A percentile compares a stretch with the other conserved stretches of the same genome.
Evolutionary conservation across 164 flowering plant genomes (phyloP).

Genomic region (Macadamia integrifolia): DNA sequence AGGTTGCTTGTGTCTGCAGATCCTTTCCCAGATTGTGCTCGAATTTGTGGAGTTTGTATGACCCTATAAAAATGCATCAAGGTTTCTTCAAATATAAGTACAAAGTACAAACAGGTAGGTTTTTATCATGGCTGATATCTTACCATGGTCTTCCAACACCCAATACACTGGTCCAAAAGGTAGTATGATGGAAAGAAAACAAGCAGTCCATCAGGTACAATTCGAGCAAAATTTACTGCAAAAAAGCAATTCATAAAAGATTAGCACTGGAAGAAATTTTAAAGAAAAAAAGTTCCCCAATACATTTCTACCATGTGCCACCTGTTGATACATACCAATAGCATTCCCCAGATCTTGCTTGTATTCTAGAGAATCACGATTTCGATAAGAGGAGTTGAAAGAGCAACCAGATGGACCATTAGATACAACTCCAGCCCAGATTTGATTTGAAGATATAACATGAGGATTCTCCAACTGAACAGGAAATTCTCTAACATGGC

Average conservation of each 20-base stretch:
- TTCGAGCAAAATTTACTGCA: slow-evolving; percentile 92
- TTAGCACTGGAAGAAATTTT: no score
- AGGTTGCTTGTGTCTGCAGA: slow-evolving; percentile 85
- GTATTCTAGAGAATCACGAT: slow-evolving; percentile 76
- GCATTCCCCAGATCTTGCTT: slow-evolving; percentile 95
- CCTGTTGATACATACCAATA: slow-evolving; percentile 51
- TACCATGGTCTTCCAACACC: slow-evolving; percentile 80
- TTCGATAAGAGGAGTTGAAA: slow-evolving; percentile 81
- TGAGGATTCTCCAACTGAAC: slow-evolving; percentile 93
- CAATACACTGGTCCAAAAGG: slow-evolving; percentile 73
- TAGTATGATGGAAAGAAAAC: slow-evolving; percentile 96
- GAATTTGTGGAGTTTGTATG: slow-evolving; percentile 39
- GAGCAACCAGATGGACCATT: slow-evolving; percentile 83
- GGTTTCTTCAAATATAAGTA: background rate
- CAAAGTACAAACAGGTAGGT: background rate
- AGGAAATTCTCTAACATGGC: slow-evolving; percentile 63
- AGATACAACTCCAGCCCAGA: slow-evolving; percentile 93
- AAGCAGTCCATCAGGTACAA: slow-evolving; percentile 95
- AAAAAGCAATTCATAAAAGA: slow-evolving; percentile 8
- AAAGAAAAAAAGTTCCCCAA: background rate
- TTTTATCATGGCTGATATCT: slow-evolving; percentile 6
- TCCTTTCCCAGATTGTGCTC: slow-evolving; percentile 88
- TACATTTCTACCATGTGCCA: background rate
- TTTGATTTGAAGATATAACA: slow-evolving; percentile 80
- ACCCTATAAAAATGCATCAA: slow-evolving; percentile 28